Base-by-base conservation (phyloP, 2,329 filamentous ascomycete genomes). In the Cladosporium colombiae region DNA sequence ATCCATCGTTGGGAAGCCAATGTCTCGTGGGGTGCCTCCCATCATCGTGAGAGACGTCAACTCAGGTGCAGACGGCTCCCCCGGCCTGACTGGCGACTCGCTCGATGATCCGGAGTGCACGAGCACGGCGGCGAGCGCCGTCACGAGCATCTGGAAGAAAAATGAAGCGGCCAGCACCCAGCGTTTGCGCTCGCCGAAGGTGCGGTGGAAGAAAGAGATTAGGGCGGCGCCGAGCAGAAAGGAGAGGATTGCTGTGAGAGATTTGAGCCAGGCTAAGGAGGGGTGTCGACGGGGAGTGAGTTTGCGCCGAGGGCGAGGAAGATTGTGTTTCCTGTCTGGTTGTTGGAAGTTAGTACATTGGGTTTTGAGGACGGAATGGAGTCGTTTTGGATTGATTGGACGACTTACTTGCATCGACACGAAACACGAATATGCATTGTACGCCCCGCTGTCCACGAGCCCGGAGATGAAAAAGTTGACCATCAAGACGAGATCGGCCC, bases 341-440 rank as follows among this genome's bases (percentile, higher is more conserved):
- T 35, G 31, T 16, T 37, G 18, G 5, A 25, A 35, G 1, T 58
- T 57, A 53, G 18, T n/a, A 23, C 21, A 3, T 18, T 23, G 53
- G 27, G 27, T 29, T 29, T 29, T 6, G 27, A 33, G 35, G 35
- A 16, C 14, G 35, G 13, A 11, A 16, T 16, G 14, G 13, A 3
- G 2, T 40, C 27, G 6, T 29, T 29, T 29, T 29, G 27, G 6
- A 29, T 29, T 3, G 6, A 5, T 37, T 31, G 29, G 44, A 52
- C 11, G 49, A 52, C 80, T 69, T 72, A 86, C 89, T 90, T 50
- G 90, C 90, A 92, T 92, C 70, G 88, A 90, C 35, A 92, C 89
- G 70, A 93, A 93, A 2, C 88, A 88, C 13, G 89, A 89, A 88
- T 90, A 92, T 53, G 89, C 89, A 65, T 88, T 89, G 58, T 91